A percentile compares a stretch with the other conserved stretches of the same genome.
Evolutionary conservation across 768 basidiomycete genomes (phyloP).

Genomic region (Leucosporidium scottii): DNA sequence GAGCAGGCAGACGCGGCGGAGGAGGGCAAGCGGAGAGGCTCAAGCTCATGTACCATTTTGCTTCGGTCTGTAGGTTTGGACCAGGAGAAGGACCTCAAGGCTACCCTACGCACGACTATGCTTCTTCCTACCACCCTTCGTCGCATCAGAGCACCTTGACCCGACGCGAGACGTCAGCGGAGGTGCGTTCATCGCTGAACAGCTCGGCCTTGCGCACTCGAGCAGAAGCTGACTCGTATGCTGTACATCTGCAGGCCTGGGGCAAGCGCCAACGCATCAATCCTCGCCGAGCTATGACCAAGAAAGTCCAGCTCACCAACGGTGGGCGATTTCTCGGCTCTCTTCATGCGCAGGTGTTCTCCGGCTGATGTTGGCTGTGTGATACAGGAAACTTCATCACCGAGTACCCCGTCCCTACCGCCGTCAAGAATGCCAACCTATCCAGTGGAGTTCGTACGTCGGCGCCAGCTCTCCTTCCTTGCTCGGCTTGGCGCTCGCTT

Average conservation of each 20-base stretch:
- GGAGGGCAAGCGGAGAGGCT: too few relatives aligned
- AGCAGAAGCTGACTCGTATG: background rate
- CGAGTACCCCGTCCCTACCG: slow-evolving; percentile 36
- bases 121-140: background rate
- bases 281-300: slow-evolving; percentile 48
- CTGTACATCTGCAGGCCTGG: slow-evolving; percentile 29
- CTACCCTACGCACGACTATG: background rate
- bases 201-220: background rate
- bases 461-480: background rate
- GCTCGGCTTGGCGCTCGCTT: background rate
- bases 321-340: slow-evolving; percentile 48
- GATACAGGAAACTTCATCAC: slow-evolving; percentile 40
- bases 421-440: slow-evolving; percentile 32
- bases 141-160: background rate
- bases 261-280: slow-evolving; percentile 34
- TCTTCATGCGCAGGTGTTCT: background rate
- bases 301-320: slow-evolving; percentile 84
- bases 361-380: background rate
- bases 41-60: background rate
- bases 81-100: slow-evolving; percentile 3
- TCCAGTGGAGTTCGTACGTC: slow-evolving; percentile 24
- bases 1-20: too few relatives aligned
- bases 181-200: slow-evolving; percentile 6
- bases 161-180: slow-evolving; percentile 23
- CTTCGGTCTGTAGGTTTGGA: slow-evolving; percentile 1